Percentiles rank a stretch among this genome's conserved stretches.
Evolutionary conservation across 2,329 filamentous ascomycete species (phyloP).

Genomic region (Magnaporthiopsis incrustans): DNA sequence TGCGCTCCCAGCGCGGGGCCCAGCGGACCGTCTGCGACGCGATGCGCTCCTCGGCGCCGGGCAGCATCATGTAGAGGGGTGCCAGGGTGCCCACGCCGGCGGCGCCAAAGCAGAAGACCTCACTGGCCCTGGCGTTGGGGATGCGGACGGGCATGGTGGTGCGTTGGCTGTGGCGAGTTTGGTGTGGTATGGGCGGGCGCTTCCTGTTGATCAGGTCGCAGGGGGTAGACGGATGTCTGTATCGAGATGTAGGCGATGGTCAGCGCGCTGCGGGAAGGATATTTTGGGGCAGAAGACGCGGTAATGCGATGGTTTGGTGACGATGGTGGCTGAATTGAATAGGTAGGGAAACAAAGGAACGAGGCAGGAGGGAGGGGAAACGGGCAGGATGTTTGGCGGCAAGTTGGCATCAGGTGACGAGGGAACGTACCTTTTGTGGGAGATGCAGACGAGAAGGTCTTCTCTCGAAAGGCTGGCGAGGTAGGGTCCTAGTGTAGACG

Average conservation of each 20-base stretch:
- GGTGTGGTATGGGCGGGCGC: background rate
- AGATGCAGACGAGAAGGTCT: background rate
- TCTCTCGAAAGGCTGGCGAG: background rate
- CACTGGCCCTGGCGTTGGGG: slow-evolving; percentile 38
- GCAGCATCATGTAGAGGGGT: slow-evolving; percentile 49
- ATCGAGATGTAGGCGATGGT: background rate
- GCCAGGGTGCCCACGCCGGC: slow-evolving; percentile 46
- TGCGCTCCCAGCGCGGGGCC: slow-evolving; percentile 53
- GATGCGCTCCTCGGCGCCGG: slow-evolving; percentile 46
- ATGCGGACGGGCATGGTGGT: slow-evolving; percentile 43
- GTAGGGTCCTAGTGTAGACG: background rate
- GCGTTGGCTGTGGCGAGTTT: slow-evolving; percentile 6
- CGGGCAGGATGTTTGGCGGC: too few species aligned
- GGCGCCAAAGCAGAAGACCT: slow-evolving; percentile 44
- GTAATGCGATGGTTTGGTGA: background rate
- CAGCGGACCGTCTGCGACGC: slow-evolving; percentile 47
- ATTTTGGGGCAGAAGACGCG: background rate
- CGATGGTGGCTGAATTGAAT: background rate
- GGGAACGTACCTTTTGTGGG: background rate
- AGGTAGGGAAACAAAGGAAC: background rate
- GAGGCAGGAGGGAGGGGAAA: too few species aligned
- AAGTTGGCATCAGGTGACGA: background rate
- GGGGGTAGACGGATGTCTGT: background rate
- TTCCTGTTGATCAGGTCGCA: background rate
- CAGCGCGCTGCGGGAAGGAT: background rate